These are phyloP conservation scores for Apiospora malaysiana DNA, from an alignment of 2,329 filamentous ascomycete species.

Conservation along the genomic window DNA sequence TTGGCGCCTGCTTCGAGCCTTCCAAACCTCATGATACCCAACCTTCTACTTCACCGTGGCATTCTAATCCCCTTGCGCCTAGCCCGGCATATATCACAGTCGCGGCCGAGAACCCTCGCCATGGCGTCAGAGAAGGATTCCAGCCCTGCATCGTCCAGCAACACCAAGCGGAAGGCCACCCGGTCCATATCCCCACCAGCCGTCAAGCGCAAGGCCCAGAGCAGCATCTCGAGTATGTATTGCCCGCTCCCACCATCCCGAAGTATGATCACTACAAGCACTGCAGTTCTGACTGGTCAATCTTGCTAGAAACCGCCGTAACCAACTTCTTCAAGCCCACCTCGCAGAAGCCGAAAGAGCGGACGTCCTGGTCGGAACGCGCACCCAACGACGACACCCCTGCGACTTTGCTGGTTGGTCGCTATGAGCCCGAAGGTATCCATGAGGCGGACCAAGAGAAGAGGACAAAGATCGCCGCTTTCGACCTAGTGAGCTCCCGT, in stretches of 20 bases:
- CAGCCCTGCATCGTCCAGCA: neutral
- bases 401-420: conserved; percentile 75
- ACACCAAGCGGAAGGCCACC: conserved; percentile 34
- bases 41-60: neutral
- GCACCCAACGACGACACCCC: conserved; percentile 54
- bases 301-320: conserved; percentile 65
- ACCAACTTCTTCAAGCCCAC: conserved; percentile 86
- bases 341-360: conserved; percentile 83
- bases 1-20: neutral
- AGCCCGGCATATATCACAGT: neutral
- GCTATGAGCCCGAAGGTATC: conserved; percentile 59
- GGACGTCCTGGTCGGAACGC: conserved; percentile 74
- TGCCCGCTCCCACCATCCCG: neutral
- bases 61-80: neutral
- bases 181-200: conserved; percentile 57
- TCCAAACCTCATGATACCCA: neutral
- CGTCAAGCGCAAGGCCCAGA: conserved; percentile 58
- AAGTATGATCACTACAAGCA: neutral
- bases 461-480: conserved; percentile 70
- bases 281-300: neutral
- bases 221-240: conserved; percentile 55
- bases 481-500: conserved; percentile 62
- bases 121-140: conserved; percentile 7
- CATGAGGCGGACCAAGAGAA: conserved; percentile 36
- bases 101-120: neutral